A percentile compares a stretch with the other conserved stretches of the same genome.
These are phyloP conservation scores for Microglena sp. DNA, from an alignment of 139 green algal genomes.

Conservation along the genomic window DNA sequence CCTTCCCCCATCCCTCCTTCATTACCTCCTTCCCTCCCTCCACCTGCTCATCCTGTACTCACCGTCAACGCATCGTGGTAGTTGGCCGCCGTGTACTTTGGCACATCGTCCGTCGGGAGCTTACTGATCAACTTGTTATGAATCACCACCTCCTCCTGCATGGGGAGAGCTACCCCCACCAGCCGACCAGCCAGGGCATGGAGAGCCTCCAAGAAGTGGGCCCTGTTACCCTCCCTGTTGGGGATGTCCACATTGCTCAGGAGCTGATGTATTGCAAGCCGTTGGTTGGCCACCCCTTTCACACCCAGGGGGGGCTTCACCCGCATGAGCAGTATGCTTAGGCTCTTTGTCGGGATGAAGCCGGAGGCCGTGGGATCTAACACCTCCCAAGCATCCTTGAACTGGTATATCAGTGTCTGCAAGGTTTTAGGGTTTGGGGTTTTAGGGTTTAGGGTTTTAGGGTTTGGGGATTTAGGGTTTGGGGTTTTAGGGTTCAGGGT, in stretches of 20 bases:
- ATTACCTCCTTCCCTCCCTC: neutral
- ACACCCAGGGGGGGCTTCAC: conserved; percentile 4
- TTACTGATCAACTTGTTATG: neutral
- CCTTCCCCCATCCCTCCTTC: no score
- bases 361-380: neutral
- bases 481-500: no score
- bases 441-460: no score
- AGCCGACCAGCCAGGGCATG: conserved; percentile 50
- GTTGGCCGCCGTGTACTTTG: neutral
- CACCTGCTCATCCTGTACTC: no score
- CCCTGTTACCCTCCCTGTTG: conserved; percentile 7
- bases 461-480: no score
- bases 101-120: conserved; percentile 7
- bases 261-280: conserved; percentile 17
- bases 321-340: neutral
- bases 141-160: conserved; percentile 9
- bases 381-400: conserved; percentile 16
- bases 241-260: conserved; percentile 42
- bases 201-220: conserved; percentile 47
- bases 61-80: conserved; percentile 1
- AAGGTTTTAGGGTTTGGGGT: no score
- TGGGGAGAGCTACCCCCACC: conserved; percentile 28
- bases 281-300: neutral
- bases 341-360: neutral
- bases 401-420: no score